Evolutionary conservation across 805 yeast species (phyloP), one percentile per base, ranked within the genome.

Genomic region (Saccharomycopsis microspora): DNA sequence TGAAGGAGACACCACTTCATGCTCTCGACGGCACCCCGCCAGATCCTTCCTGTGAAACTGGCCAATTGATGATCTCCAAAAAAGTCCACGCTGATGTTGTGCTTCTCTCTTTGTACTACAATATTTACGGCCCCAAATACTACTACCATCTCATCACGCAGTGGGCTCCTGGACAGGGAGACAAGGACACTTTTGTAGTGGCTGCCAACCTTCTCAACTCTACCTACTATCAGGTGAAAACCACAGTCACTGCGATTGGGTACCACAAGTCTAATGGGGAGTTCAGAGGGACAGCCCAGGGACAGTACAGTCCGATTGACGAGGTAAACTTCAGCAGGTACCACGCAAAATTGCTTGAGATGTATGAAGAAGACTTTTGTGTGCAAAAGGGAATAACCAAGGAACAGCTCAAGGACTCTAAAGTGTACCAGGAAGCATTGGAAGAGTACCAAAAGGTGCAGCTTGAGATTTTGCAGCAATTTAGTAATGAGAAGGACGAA

Each of bases 141-240:
- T 83, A 76, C 60, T 83, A 82, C 56, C 82, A 80, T 8, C 61
- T 83, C 48, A 67, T 83, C 54, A 74, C 85, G 0, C 89, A 82
- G 58, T 86, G 86, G 3, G 69, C 77, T 30, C 79, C 86, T 1
- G 90, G 90, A 30, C 84, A 82, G 65, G 89, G 90, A 45, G 90
- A 83, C 58, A 83, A 83, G 58, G 90, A 83, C 57, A 81, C 90
- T 0, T 82, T 80, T 55, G 72, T 78, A 39, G 76, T 82, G 6
- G 88, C 86, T 1, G 85, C 88, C 3, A 68, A 70, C 47, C 78
- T 65, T 1, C 57, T 75, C 57, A 54, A 61, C 0, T 62, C 66
- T 46, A 70, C 75, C 3, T 78, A 69, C 60, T 76, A 72, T 58
- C 88, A 81, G 60, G 72, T 75, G 4, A 61, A 63, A 47, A 56